Conservation (phyloP, 176 grass and related monocot species). For the sorghum (Sorghum bicolor) region Sorghum_bicolor_NCBIv3 NC_012872.2:47919501-47920000, state of each 20-base stretch:
- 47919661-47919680: conserved; percentile 12
- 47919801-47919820: conserved; percentile 96
- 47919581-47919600: conserved; percentile 1
- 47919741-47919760: conserved; percentile 68
- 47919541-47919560: neutral
- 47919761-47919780: conserved; percentile 98
- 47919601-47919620: neutral
- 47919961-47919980: neutral
- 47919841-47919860: conserved; percentile 96
- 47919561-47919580: neutral
- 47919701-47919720: conserved; percentile 16
- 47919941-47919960: neutral
- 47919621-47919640: neutral
- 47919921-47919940: neutral
- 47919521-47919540: neutral
- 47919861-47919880: conserved; percentile 96
- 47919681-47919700: conserved; percentile 10
- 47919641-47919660: neutral
- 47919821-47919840: conserved; percentile 96
- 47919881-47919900: conserved; percentile 12
- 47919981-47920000: neutral
- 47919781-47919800: conserved; percentile 97
- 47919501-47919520: conserved; percentile 2
- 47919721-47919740: neutral
- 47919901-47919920: neutral